Evolutionary conservation across 2,329 filamentous ascomycete genomes (phyloP), one percentile per base, ranked within the genome.

Genomic region (Penicillium thymicola): DNA sequence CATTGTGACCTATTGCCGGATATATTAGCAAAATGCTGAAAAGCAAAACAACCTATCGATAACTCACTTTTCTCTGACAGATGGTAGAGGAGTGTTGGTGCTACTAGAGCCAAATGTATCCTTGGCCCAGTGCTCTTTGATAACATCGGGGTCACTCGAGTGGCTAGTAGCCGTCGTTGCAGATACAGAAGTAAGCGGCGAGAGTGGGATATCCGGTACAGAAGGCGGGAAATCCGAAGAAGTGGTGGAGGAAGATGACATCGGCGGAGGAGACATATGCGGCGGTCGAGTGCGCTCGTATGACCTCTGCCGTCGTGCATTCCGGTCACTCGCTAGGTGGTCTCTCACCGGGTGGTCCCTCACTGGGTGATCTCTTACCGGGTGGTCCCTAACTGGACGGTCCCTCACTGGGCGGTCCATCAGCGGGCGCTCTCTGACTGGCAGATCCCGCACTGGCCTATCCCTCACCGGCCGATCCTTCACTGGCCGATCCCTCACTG

Each of bases 111-210:
- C 52, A 44, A 78, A 79, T 0, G 78, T 70, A 8, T 64, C 67
- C 49, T 67, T 71, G 3, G 76, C 70, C 78, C 78, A 80, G 62
- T 79, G 78, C 10, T 70, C 67, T 51, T 60, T 63, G 21, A 68
- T 47, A 10, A 61, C 47, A 52, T 67, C 71, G 3, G 67, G 65
- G n/a, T 57, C 58, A 16, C 67, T 60, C 2, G 73, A 73, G 28
- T 68, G 66, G 21, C 69, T 72, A 3, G 68, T 70, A 9, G 59
- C 62, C 18, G 55, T 57, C 30, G 48, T 53, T 27, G 50, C 62
- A 27, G 41, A 43, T 14, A 55, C 47, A 34, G 73, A 72, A 9
- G 68, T 70, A 32, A 68, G 60, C 10, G 73, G 73, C 10, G 74
- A 75, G 40, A 60, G 64, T 2, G 74, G 72, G 5, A 65, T 66